These are phyloP conservation scores for Eucalyptus tenuipes DNA, from an alignment of 345 rosid genomes.

Conservation along the genomic window DNA sequence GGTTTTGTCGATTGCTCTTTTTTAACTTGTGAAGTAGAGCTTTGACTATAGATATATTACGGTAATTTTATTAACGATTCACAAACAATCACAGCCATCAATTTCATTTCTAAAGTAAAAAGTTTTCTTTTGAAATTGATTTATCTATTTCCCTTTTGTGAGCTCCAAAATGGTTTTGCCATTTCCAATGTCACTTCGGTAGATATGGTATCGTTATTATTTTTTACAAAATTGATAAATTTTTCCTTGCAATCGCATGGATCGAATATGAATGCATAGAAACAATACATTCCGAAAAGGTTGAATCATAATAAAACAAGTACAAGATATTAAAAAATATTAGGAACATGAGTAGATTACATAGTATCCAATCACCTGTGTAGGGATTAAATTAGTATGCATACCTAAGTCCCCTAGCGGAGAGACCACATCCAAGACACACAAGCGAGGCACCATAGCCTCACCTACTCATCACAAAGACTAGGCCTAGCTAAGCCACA, in stretches of 20 bases:
- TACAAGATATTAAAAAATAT: too few species aligned
- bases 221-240: neutral
- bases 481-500: neutral
- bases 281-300: neutral
- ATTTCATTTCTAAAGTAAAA: neutral
- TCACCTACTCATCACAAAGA: neutral
- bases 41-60: neutral
- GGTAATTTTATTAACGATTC: neutral
- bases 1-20: neutral
- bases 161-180: neutral
- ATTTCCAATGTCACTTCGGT: neutral
- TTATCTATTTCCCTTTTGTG: neutral
- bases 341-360: neutral
- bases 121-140: neutral
- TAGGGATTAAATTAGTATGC: neutral
- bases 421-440: neutral
- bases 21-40: neutral
- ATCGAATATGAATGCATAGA: neutral
- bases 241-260: fast-evolving
- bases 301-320: too few species aligned
- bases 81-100: neutral
- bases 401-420: neutral
- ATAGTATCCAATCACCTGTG: neutral
- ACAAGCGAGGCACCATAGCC: neutral
- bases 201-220: neutral